Conservation (phyloP, 2,329 filamentous ascomycete genomes). For the Fusarium robinianum region DNA sequence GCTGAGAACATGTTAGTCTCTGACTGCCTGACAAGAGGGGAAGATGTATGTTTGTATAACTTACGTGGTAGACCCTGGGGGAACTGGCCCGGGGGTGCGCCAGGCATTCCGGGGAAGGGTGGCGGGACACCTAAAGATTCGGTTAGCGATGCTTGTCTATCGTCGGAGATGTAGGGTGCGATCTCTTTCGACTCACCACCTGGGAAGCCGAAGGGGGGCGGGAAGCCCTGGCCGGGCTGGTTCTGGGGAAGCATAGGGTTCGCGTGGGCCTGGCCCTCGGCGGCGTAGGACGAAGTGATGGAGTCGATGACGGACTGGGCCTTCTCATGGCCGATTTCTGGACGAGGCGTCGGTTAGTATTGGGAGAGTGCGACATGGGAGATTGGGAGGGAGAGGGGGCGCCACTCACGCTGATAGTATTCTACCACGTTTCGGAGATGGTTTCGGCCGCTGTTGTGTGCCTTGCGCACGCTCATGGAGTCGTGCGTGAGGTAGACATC, state of each 20-base stretch:
- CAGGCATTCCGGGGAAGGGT: conserved; percentile 60
- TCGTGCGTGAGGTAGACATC: conserved; percentile 99
- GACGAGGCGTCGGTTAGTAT: conserved; percentile 16
- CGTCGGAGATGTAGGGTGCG: conserved; percentile 33
- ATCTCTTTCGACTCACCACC: conserved; percentile 48
- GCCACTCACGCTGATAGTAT: conserved; percentile 92
- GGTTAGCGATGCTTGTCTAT: conserved; percentile 12
- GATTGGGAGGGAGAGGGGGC: background rate
- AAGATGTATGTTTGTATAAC: conserved; percentile 41
- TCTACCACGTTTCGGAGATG: conserved; percentile 97
- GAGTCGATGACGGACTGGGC: conserved; percentile 98
- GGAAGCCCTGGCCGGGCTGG: conserved; percentile 59
- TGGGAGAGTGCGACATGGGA: background rate
- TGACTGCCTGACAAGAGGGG: background rate
- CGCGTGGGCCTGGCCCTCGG: conserved; percentile 83
- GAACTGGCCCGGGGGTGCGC: conserved; percentile 46
- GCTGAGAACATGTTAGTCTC: conserved; percentile 25
- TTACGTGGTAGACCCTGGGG: conserved; percentile 57
- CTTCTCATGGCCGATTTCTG: conserved; percentile 97
- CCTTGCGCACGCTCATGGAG: conserved; percentile 99
- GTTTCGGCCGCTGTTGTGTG: conserved; percentile 95
- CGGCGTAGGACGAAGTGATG: conserved; percentile 93
- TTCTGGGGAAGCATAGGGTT: conserved; percentile 82
- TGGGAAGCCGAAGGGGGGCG: conserved; percentile 66
- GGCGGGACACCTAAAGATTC: conserved; percentile 56